These are phyloP conservation scores for Ophiostoma sp. DNA, from an alignment of 2,329 filamentous ascomycete species.

Conservation along the genomic window DNA sequence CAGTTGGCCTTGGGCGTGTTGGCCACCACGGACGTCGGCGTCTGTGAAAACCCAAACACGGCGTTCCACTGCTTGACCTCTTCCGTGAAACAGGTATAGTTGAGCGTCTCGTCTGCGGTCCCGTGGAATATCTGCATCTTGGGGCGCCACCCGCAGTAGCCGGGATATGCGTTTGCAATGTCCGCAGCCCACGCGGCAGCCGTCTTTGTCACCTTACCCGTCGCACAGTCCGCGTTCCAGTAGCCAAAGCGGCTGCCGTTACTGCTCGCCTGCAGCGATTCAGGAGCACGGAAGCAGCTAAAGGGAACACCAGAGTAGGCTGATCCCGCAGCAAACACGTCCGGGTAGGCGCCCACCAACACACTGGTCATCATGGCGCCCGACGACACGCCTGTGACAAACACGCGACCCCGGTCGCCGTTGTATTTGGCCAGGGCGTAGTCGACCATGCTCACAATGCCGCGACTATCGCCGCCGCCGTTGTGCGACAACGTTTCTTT, in stretches of 20 bases:
- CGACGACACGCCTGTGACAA: background rate
- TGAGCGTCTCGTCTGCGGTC: background rate
- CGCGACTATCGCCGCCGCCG: background rate
- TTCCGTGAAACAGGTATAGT: background rate
- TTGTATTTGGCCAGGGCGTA: background rate
- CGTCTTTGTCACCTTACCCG: background rate
- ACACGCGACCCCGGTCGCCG: background rate
- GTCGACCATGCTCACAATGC: background rate
- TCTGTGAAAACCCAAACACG: background rate
- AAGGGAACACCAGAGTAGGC: background rate
- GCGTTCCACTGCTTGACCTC: slow-evolving; percentile 6
- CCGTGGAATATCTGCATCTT: slow-evolving; percentile 3
- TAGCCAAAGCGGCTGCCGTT: background rate
- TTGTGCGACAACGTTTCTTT: background rate
- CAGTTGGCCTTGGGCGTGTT: background rate
- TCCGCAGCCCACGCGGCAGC: background rate
- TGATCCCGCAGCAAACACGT: background rate
- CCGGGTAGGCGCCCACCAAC: background rate
- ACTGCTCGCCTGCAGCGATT: background rate
- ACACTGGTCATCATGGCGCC: slow-evolving; percentile 5
- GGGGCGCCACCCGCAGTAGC: background rate
- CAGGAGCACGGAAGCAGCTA: background rate
- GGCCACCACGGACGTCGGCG: background rate
- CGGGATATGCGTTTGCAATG: background rate
- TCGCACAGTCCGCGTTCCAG: background rate